Base-by-base conservation (phyloP, 2,329 filamentous ascomycete genomes). In the Metarhizium robertsii region DNA sequence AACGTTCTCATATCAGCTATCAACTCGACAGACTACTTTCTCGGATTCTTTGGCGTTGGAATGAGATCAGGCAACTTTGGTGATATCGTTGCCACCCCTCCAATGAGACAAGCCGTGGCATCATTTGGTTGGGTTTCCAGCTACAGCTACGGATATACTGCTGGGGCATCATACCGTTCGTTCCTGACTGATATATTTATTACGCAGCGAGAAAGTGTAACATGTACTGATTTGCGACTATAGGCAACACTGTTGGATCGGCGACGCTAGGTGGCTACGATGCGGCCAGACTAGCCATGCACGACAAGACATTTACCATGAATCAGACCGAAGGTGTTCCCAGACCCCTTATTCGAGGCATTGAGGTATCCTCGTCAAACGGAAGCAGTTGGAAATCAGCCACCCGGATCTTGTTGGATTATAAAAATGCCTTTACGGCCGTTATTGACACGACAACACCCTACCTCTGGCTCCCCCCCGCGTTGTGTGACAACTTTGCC, bases 101-200 rank as follows among this genome's bases (percentile, higher is more conserved):
- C 80, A 56, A 64, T 85, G 64, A 71, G 79, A 61, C 69, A 84
- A 64, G 71, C 86, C 53, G 79, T 87, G 47, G 79, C 84, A 64
- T 69, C 76, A 11, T 75, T 79, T 55, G 79, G 79, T 8, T 73
- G 71, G 56, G 87, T 90, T 50, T 84, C 86, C 1, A 90, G 87
- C 66, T 76, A 88, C 59, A 88, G 85, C 46, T 90, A 87, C 65
- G 86, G 85, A 53, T 91, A 85, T 66, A 90, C 87, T 3, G 87
- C 87, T 45, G 88, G 88, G 16, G 86, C 86, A n/a, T 79, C 79
- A 58, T 90, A 90, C 64, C 78, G 84, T 85, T 72, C 67, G 79
- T 56, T 16, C n/a, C 32, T 10, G 11, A 14, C 40, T 14, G 11
- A 14, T 38, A 18, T 48, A 29, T n/a, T 14, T 48, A 29, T n/a